phyloP scores from a whole-genome alignment of 331 rosid genomes.

The Malus hybrid region DNA sequence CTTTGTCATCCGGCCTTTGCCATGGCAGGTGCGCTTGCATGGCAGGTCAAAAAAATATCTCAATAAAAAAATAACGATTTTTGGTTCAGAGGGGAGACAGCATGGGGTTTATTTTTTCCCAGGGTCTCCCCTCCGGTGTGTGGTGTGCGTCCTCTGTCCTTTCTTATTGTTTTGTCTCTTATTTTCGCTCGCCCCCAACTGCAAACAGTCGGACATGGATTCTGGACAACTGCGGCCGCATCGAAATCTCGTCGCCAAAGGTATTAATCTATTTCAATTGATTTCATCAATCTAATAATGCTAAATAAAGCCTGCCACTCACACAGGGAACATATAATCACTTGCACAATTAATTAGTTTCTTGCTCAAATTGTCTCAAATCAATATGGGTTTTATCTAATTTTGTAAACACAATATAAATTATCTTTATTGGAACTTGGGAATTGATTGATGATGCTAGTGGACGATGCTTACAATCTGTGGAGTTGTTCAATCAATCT shows the following conservation, averaged over 20 bases:
- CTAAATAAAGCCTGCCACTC: neutral
- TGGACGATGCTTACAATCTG: too few relatives aligned
- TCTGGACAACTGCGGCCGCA: neutral
- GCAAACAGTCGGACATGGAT: neutral
- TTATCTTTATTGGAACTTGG: too few relatives aligned
- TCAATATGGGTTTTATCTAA: too few relatives aligned
- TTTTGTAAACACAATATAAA: too few relatives aligned
- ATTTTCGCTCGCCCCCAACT: too few relatives aligned
- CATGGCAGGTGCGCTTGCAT: conserved; percentile 99
- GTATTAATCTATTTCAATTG: neutral
- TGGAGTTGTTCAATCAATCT: too few relatives aligned
- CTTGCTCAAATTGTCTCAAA: too few relatives aligned
- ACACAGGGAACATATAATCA: neutral
- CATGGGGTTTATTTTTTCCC: conserved; percentile 59
- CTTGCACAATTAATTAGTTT: too few relatives aligned
- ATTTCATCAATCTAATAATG: neutral
- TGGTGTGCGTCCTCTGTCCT: conserved; percentile 29
- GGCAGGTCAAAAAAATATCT: conserved; percentile 67
- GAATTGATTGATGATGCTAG: too few relatives aligned
- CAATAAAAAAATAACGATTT: conserved; percentile 40
- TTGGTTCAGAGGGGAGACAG: conserved; percentile 55
- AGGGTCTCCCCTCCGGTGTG: conserved; percentile 58
- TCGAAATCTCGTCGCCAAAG: neutral
- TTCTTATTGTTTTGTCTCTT: neutral
- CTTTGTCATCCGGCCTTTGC: conserved; percentile 94